A percentile compares a stretch with the other conserved stretches of the same genome.
phyloP scores from a whole-genome alignment of 1,139 yeast genomes.

The Yamadazyma sp. region DNA sequence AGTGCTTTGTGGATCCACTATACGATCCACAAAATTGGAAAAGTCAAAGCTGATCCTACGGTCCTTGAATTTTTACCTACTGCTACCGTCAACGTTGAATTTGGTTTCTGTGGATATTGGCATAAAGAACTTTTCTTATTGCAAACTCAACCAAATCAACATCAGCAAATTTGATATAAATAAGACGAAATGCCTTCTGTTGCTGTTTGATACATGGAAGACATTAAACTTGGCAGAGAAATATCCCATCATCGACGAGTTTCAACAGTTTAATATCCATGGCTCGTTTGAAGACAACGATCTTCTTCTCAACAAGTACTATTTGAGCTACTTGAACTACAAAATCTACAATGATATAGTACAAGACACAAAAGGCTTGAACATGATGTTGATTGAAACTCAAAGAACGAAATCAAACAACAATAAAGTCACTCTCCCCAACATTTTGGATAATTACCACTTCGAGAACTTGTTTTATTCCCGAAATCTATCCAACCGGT shows the following conservation, averaged over 20 bases:
- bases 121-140: conserved; percentile 41
- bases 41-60: conserved; percentile 25
- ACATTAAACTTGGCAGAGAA: conserved; percentile 22
- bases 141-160: conserved; percentile 22
- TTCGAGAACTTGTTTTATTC: conserved; percentile 36
- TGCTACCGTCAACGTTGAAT: conserved; percentile 18
- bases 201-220: conserved; percentile 26
- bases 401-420: conserved; percentile 40
- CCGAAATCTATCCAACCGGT: conserved; percentile 18
- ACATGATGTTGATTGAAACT: conserved; percentile 34
- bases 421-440: conserved; percentile 38
- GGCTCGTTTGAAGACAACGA: conserved; percentile 12
- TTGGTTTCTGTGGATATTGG: conserved; percentile 40
- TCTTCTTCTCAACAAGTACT: conserved; percentile 25
- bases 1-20: conserved; percentile 34
- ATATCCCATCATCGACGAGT: conserved; percentile 11
- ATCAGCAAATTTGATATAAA: conserved; percentile 7
- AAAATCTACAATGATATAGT: conserved; percentile 20
- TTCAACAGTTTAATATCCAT: conserved; percentile 6
- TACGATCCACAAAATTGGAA: conserved; percentile 24
- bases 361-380: conserved; percentile 11
- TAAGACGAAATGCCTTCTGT: conserved; percentile 8
- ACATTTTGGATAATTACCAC: conserved; percentile 34
- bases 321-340: conserved; percentile 25
- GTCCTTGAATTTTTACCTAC: conserved; percentile 20